Evolutionary conservation across 164 flowering plant genomes (phyloP), one percentile per base, ranked within the genome.

Genomic region (Litsea cubeba): DNA sequence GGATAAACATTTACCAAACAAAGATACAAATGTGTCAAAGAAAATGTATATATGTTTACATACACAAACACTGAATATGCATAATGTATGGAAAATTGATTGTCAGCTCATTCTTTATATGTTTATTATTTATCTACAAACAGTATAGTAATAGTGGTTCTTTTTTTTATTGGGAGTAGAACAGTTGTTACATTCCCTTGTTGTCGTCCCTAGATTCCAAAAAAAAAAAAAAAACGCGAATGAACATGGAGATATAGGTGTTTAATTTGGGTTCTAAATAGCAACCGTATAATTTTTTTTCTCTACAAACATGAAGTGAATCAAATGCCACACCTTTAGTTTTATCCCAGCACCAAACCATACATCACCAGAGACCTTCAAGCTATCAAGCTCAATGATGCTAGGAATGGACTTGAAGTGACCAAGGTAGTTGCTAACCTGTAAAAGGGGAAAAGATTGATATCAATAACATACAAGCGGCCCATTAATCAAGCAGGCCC

Each of bases 331-430:
- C 89, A 95, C 98, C 98, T 93, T 91, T 66, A 95, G 91, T 69
- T 74, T 79, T 65, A 91, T 72, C 24, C 80, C 83, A 78, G 90
- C 76, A 65, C 98, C 98, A 82, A 95, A 95, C 95, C 91, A 95
- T 3, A 93, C 97, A 86, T 95, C 98, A 67, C 97, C 98, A 40
- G 87, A 22, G 76, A 95, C 98, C 84, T 90, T 91, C 79, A 95
- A 83, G 85, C 89, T 88, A 79, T 95, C 95, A 49, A 93, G 94
- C 69, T 82, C 95, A 81, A 93, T 72, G 75, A 95, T 89, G 79
- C 98, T 95, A 25, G 98, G 98, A 71, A 90, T 95, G 3, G 95
- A 85, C 86, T 90, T 88, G 86, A 91, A 93, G 24, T 94, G 93
- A 63, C 88, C 83, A 35, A 87, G 79, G 85, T 93, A 95, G 78